Percentiles rank a stretch among this genome's conserved stretches.
These are phyloP conservation scores for Didymella exigua DNA, from an alignment of 2,329 filamentous ascomycete species.

Conservation along the genomic window DNA sequence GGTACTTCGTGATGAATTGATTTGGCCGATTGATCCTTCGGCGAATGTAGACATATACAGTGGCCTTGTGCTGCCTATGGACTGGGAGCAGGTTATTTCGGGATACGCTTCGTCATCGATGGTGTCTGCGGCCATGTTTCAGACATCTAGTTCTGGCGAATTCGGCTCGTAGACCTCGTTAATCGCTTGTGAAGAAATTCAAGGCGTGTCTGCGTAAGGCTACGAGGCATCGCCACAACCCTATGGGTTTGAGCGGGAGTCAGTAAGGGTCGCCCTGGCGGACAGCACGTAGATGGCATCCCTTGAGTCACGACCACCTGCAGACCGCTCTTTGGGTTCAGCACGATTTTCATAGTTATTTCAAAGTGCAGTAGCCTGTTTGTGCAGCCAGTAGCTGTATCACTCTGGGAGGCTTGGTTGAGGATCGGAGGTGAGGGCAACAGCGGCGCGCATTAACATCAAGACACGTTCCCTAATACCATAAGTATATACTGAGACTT, in stretches of 20 bases:
- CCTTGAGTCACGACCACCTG: not conserved
- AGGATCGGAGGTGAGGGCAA: not conserved
- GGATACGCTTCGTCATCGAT: constrained; percentile 5
- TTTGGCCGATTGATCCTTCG: constrained; percentile 37
- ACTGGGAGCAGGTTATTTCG: constrained; percentile 22
- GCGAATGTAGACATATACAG: constrained; percentile 43
- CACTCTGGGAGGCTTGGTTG: not conserved
- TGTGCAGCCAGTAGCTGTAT: not conserved
- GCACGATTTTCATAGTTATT: not conserved
- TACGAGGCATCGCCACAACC: not conserved
- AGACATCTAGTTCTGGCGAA: not conserved
- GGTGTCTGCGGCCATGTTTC: not conserved
- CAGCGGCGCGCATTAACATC: not conserved
- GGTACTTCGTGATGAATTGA: constrained; percentile 37
- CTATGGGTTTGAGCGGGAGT: not conserved
- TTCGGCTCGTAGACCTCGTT: not conserved
- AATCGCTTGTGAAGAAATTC: too few relatives aligned
- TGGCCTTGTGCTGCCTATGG: constrained; percentile 33
- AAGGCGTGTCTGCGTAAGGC: too few relatives aligned
- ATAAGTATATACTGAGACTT: not conserved
- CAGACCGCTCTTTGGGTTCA: not conserved
- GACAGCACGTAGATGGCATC: not conserved
- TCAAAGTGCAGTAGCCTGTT: not conserved
- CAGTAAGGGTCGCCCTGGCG: not conserved
- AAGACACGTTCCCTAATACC: not conserved